A percentile compares a stretch with the other conserved stretches of the same genome.
Evolutionary conservation across 306 rosid genomes (phyloP).

Genomic region (Prinsepia uniflora): DNA sequence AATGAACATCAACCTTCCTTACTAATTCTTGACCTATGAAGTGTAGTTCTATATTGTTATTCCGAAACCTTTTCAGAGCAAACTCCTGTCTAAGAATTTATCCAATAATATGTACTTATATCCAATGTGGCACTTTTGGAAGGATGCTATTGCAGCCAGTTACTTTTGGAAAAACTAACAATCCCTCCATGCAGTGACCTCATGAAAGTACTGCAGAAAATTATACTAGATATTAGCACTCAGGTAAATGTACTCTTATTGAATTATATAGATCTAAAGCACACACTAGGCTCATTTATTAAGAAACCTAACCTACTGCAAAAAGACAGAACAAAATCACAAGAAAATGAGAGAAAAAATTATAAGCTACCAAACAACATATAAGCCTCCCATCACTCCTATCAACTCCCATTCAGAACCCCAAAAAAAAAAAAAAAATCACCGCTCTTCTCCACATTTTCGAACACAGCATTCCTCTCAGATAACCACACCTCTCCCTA

Average conservation of each 20-base stretch:
- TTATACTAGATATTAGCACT: conserved; percentile 47
- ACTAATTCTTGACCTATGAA: conserved; percentile 15
- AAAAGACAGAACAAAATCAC: not conserved
- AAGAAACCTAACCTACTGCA: conserved; percentile 15
- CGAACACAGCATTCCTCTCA: not conserved
- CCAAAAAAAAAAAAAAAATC: not conserved
- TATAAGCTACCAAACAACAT: too few species aligned
- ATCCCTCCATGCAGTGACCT: conserved; percentile 47
- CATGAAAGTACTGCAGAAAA: conserved; percentile 52
- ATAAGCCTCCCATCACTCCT: not conserved
- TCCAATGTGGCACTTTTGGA: conserved; percentile 35
- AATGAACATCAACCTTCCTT: conserved; percentile 8
- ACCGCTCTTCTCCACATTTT: not conserved
- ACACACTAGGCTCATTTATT: conserved; percentile 19
- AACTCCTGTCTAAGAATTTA: conserved; percentile 26
- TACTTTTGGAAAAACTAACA: conserved; percentile 37
- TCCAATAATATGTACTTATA: conserved; percentile 31
- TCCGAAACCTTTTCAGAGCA: conserved; percentile 27
- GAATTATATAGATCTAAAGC: conserved; percentile 28
- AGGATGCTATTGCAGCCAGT: conserved; percentile 41
- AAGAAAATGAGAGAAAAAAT: not conserved
- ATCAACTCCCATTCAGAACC: not conserved
- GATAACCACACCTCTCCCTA: not conserved
- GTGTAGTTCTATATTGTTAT: conserved; percentile 23
- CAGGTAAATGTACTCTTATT: conserved; percentile 31